Evolutionary conservation across 208 protist genomes (phyloP), one percentile per base, ranked within the genome.

Genomic region (Trypanosomatidae sp.): DNA sequence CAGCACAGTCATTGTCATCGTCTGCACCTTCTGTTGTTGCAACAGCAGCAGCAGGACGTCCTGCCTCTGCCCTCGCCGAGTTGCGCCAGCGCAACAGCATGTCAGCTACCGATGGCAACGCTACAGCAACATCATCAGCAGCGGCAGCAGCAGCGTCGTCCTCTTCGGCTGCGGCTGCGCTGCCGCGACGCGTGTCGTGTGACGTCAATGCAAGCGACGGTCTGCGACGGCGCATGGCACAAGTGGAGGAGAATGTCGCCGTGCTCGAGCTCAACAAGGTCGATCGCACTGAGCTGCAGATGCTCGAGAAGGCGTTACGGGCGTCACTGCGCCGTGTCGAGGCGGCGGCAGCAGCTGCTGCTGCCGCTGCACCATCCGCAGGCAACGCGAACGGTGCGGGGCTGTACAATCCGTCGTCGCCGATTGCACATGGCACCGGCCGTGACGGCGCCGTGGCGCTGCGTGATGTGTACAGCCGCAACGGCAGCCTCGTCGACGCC

Each of bases 201-300:
- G 54, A 48, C n/a, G 35, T 75, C 16, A 65, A 64, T 33, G 60
- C 55, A 1, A 65, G 73, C 18, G 74, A 80, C 20, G 74, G 61
- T 10, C 54, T 88, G 35, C 59, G 59, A 22, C 63, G 59, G n/a
- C 77, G 82, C 37, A 56, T 92, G 25, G 57, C 38, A n/a, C 63
- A 78, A 54, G 27, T 86, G 25, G 77, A 92, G 66, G 72, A 85
- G 56, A 76, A 73, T 43, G 33, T 56, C 4, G 63, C 75, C 21
- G 63, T 77, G 23, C 53, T 92, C 11, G 76, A 92, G 45, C 35
- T 71, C 6, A 74, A 80, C 42, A 92, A 92, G 56, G 83, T 72
- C 19, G 78, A 88, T 42, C 71, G 75, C 32, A 35, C 25, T 26
- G 78, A 92, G 66, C 43, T 92, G 37, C 43, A 40, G 30, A 43